Evolutionary conservation across 2,329 filamentous ascomycete species (phyloP), one percentile per base, ranked within the genome.

Genomic region (Fusarium succisae): DNA sequence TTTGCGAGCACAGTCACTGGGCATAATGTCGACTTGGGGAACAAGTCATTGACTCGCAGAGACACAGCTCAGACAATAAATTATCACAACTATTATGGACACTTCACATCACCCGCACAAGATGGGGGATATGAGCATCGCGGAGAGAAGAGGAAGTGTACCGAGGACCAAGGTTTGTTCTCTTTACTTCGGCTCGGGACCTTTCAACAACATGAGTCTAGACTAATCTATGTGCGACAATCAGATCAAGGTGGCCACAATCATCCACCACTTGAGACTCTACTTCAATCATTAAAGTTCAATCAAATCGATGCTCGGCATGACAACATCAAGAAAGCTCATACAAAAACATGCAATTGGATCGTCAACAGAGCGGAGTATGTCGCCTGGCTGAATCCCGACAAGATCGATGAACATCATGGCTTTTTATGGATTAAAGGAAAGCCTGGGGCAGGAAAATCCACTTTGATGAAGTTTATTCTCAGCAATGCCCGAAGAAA

Each of bases 361-460:
- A 30, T 77, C 1, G 8, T 65, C 0, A 14, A 56, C 0, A 39
- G 45, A 7, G 2, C 20, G 0, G 32, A 68, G 4, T 78, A 77
- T 12, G 11, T 47, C 3, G 18, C 24, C 11, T 78, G 76, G 73
- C 15, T 67, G 3, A 17, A 72, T 22, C 35, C 45, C 6, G 11
- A 20, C 1, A 63, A 61, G 6, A 15, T 58, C 7, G 2, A 17
- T 1, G 17, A 70, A 10, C 74, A 75, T 28, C 53, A 63, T 7
- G 84, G 84, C 6, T 81, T 87, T 39, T 64, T 87, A 2, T 87
- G 85, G 85, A 84, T 88, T 38, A 82, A 83, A 53, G 86, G 86
- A 8, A 85, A 86, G 26, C 82, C 84, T 0, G 84, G 84, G 0
- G 78, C 81, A 2, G 84, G 84, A 0, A 88, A 88, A 55, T 88